Evolutionary conservation across 345 rosid species (phyloP), one percentile per base, ranked within the genome.

Genomic region (Streptanthus diversifolius): DNA sequence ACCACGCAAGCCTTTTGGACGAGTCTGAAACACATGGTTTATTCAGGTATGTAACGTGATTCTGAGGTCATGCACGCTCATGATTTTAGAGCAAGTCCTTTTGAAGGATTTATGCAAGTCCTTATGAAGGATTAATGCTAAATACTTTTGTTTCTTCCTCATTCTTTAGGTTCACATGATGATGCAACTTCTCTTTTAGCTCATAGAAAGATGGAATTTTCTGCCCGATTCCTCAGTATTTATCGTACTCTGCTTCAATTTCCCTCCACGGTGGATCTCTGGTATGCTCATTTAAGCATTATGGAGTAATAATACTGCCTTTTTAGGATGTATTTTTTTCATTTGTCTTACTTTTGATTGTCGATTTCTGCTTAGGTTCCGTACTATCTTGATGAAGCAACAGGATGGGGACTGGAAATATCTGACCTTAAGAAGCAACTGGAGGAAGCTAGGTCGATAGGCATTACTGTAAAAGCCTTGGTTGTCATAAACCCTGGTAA

Each of bases 201-300:
- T 89, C 97, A 45, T 92, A 90, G 75, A 82, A 75, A 8, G 96
- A 93, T 79, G 98, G 97, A 24, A 82, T 93, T 65, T 86, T 93
- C 59, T 93, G 97, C 44, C 98, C 97, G 27, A 93, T 93, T 80
- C 98, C 98, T 75, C 98, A 89, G 84, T 93, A 91, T 58, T 96
- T 97, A 22, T 73, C 89, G 73, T 93, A 93, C 84, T 91, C 97
- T 59, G 98, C 98, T 67, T 91, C 95, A 36, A 87, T 93, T 75
- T 80, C 88, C 64, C 95, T 93, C 44, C 91, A 89, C 77, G 98
- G 97, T 67, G 98, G 98, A 63, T 79, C 90, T 68, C 72, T 93
- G 84, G 98, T 93, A 85, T 67, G 87, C 25, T 55, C 39, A 64
- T 55, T 13, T 22, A 1, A 30, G 24, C 54, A 27, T 8, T 14